These are phyloP conservation scores for Penicillium sp. DNA, from an alignment of 2,329 filamentous ascomycete species.

Conservation along the genomic window DNA sequence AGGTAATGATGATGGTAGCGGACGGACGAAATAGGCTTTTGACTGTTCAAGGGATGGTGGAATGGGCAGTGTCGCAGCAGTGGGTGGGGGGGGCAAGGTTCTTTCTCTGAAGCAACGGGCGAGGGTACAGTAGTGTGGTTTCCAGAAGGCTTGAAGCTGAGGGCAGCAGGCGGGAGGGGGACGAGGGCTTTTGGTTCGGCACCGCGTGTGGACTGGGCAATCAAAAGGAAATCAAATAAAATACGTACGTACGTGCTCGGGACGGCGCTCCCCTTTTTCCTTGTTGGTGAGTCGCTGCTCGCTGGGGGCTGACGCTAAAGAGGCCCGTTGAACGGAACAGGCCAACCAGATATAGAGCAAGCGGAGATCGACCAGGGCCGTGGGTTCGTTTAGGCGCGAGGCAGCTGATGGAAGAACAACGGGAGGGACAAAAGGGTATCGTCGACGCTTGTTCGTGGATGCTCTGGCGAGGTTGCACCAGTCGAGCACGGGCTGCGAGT, in stretches of 20 bases:
- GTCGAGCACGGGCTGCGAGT: no score
- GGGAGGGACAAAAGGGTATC: no score
- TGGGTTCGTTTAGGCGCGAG: slow-evolving; percentile 3
- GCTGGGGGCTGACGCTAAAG: slow-evolving; percentile 6
- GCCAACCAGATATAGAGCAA: slow-evolving; percentile 6
- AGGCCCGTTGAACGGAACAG: not conserved
- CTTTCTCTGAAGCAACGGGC: not conserved
- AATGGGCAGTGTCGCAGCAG: not conserved
- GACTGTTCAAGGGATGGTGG: slow-evolving; percentile 8
- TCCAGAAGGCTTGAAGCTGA: no score
- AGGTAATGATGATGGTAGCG: slow-evolving; percentile 15
- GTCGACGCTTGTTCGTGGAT: no score
- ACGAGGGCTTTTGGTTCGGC: not conserved
- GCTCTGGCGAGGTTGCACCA: no score
- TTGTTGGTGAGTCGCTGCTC: not conserved
- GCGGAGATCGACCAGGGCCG: slow-evolving; percentile 10
- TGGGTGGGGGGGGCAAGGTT: not conserved
- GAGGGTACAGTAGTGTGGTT: no score
- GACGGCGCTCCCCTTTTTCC: not conserved
- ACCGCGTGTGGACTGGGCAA: no score
- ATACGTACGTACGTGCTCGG: not conserved
- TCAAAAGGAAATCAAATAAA: not conserved
- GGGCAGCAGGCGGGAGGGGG: no score
- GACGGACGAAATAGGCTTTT: slow-evolving; percentile 17
- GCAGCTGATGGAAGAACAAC: not conserved